Base-by-base conservation (phyloP, 768 basidiomycete genomes). In the Guyanaporus albipodus region DNA sequence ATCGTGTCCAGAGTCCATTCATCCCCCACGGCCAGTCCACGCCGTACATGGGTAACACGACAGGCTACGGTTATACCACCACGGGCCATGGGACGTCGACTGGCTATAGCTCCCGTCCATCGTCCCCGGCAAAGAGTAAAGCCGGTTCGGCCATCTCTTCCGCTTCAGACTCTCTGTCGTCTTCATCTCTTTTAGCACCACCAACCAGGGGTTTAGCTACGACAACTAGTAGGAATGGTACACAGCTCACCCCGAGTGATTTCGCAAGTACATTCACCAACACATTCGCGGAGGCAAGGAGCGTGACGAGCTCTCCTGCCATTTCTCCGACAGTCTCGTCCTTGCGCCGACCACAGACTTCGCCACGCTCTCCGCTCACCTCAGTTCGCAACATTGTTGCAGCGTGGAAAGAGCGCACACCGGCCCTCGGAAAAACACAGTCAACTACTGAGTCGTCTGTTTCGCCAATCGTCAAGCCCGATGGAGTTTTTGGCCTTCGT, bases 301-400 rank as follows among this genome's bases (percentile, higher is more conserved):
- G 55, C 21, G 10, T 59, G 4, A 55, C 60, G 1, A 48, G 21
- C 26, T 64, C 60, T 8, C 58, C 58, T 7, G 61, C 58, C 3
- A 67, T 59, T 14, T 62, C 68, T 0, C 77, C 82, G 2, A 75
- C 73, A 0, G 72, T 67, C 19, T 67, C 83, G 0, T 68, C 78
- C 10, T 67, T 87, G 15, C 80, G 82, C 31, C 75, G 83, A 33
- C 80, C 82, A 3, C 79, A 84, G 45, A 72, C 72, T 17, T 80
- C 83, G 4, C 84, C 87, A 4, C 77, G 84, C 8, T 85, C 83
- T 4, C 85, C 87, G 1, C 69, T 87, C 22, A 73, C 81, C 1
- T 86, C 83, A 4, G 83, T 91, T 19, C 77, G 85, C 26, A 90
- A 90, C 53, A 80, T 90, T 31, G 83, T 91, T 7, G 78, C 81